Percentiles rank a stretch among this genome's conserved stretches.
These are phyloP conservation scores for Austropuccinia psidii DNA, from an alignment of 1,284 basidiomycete species.

Conservation along the genomic window DNA sequence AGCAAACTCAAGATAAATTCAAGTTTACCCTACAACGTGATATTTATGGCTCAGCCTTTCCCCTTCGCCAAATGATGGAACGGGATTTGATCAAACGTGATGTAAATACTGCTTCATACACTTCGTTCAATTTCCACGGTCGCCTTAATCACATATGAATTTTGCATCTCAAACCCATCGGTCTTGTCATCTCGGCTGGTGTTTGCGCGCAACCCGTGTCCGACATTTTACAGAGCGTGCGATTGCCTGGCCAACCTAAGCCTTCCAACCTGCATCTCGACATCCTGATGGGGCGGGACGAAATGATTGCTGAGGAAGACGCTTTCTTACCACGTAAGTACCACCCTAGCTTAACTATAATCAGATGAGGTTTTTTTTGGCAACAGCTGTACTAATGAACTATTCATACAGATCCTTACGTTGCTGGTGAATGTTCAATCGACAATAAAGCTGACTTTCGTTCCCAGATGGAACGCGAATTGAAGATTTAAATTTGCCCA, in stretches of 20 bases:
- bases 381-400: neutral
- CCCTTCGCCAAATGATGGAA: conserved; percentile 25
- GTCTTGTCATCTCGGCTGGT: too few species aligned
- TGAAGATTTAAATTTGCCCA: conserved; percentile 9
- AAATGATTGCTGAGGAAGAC: conserved; percentile 11
- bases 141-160: neutral
- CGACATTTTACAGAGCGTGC: neutral
- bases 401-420: neutral
- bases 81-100: conserved; percentile 2
- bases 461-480: conserved; percentile 19
- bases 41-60: conserved; percentile 21
- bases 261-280: conserved; percentile 35
- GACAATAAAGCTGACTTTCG: conserved; percentile 9
- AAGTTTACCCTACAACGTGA: conserved; percentile 18
- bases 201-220: too few species aligned
- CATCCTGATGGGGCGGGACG: conserved; percentile 22
- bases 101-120: too few species aligned
- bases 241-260: neutral
- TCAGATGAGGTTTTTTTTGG: neutral
- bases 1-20: conserved; percentile 16
- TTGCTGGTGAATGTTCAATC: neutral
- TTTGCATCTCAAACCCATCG: too few species aligned
- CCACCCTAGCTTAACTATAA: neutral
- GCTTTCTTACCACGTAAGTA: conserved; percentile 16
- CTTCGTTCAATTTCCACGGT: too few species aligned